Evolutionary conservation across 306 rosid genomes (phyloP), one percentile per base, ranked within the genome.

Genomic region (Senna tora): DNA sequence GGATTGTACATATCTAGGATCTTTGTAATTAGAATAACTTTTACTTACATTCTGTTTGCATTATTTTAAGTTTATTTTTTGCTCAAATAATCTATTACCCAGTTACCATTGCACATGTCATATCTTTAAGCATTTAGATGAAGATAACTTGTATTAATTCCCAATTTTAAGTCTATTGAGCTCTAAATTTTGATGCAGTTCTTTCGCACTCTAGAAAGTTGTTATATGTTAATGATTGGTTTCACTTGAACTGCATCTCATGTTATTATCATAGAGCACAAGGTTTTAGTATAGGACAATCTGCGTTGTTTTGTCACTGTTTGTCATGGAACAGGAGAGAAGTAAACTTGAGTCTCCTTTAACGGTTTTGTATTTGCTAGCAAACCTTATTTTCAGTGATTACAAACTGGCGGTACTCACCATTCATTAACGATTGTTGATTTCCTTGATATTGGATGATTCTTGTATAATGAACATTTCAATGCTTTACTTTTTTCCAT

Each of bases 91-190:
- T 63, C 62, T 20, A 16, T 43, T 49, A 20, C 25, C 62, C 34
- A 50, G 55, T 54, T 47, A 42, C 77, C 61, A 43, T 36, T 65
- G 5, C 55, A 15, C 36, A 25, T 67, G 43, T 69, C 43, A 43
- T 74, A 61, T 67, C 39, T 7, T 59, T 52, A 7, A 11, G 57
- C 52, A 54, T 77, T 67, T 25, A 41, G 51, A 38, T 67, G 47
- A 41, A 41, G 63, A 25, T 74, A 36, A 54, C n/a, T 50, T 53
- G 6, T 19, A 38, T 61, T 17, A 43, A 43, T 1, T 43, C 47
- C 16, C 16, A 1, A 16, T 34, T 11, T 61, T 69, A 19, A 15
- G 45, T 38, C 51, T 49, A 55, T 45, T 9, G 42, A 65, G 42
- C n/a, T 67, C 19, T 5, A 20, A 8, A 21, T 67, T 53, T 42